phyloP scores from a whole-genome alignment of 2,329 filamentous ascomycete genomes.

The Epichloe festucae region DNA sequence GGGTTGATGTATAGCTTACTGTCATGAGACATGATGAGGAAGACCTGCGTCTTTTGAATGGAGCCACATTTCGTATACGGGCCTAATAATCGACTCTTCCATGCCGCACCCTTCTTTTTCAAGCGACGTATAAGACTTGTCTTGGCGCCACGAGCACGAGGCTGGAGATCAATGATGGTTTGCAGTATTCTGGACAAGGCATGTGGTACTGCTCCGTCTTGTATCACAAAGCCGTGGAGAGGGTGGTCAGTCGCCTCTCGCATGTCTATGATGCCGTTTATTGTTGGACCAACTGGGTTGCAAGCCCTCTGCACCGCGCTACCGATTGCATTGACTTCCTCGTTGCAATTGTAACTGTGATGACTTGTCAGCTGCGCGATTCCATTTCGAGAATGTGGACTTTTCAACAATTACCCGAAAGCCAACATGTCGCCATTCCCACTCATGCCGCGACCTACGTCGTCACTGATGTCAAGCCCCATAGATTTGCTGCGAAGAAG shows the following conservation, averaged over 20 bases:
- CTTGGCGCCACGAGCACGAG: slow-evolving; percentile 23
- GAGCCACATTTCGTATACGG: slow-evolving; percentile 44
- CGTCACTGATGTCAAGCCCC: slow-evolving; percentile 43
- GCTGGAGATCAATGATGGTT: slow-evolving; percentile 35
- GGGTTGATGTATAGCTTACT: slow-evolving; percentile 21
- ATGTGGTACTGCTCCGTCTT: slow-evolving; percentile 49
- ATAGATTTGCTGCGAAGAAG: slow-evolving; percentile 45
- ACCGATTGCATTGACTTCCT: slow-evolving; percentile 43
- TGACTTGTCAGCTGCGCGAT: neutral
- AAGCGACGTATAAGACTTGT: slow-evolving; percentile 1
- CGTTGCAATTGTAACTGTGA: slow-evolving; percentile 43
- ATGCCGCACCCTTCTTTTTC: slow-evolving; percentile 6
- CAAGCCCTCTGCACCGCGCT: slow-evolving; percentile 6
- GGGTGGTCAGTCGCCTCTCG: slow-evolving; percentile 35
- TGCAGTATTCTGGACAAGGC: slow-evolving; percentile 44
- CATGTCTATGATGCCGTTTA: slow-evolving; percentile 50
- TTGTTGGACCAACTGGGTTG: slow-evolving; percentile 45
- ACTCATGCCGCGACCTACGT: slow-evolving; percentile 46
- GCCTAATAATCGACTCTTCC: slow-evolving; percentile 41
- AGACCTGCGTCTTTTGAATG: slow-evolving; percentile 47
- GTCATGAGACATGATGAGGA: slow-evolving; percentile 55
- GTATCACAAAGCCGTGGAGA: slow-evolving; percentile 48
- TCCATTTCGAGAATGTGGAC: no score
- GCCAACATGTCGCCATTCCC: slow-evolving; percentile 55
- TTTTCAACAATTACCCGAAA: slow-evolving; percentile 34